These are phyloP conservation scores for Platanthera guangdongensis DNA, from an alignment of 106 monocot species.

Conservation along the genomic window DNA sequence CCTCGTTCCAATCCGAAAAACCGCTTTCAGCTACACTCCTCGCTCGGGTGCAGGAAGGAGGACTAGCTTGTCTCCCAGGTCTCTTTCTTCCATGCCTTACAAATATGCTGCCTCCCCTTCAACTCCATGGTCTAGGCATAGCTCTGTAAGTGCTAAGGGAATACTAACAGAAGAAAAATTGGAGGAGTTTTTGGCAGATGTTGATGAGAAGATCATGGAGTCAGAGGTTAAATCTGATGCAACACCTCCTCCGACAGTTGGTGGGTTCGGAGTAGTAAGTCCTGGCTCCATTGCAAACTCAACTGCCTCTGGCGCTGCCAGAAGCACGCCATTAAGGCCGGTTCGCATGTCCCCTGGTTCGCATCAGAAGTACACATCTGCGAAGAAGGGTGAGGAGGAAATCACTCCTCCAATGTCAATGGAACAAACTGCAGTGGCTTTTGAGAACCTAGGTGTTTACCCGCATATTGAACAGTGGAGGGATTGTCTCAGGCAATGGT, in stretches of 20 bases:
- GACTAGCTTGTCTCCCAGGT: slow-evolving; percentile 11
- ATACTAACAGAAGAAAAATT: slow-evolving; percentile 73
- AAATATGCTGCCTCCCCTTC: slow-evolving; percentile 30
- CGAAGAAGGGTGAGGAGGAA: slow-evolving; percentile 92
- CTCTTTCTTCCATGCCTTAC: slow-evolving; percentile 28
- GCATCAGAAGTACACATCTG: slow-evolving; percentile 70
- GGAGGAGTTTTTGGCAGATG: slow-evolving; percentile 71
- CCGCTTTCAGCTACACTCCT: slow-evolving; percentile 41
- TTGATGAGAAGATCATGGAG: slow-evolving; percentile 52
- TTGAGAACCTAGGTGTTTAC: slow-evolving; percentile 63
- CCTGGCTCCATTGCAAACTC: slow-evolving; percentile 46
- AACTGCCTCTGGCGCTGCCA: slow-evolving; percentile 46
- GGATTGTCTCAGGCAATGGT: slow-evolving; percentile 89
- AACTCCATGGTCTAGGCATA: slow-evolving; percentile 64
- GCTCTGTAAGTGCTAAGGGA: slow-evolving; percentile 59
- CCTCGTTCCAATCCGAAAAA: slow-evolving; percentile 64
- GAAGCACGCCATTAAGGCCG: slow-evolving; percentile 76
- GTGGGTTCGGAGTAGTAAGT: slow-evolving; percentile 46
- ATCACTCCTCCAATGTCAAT: slow-evolving; percentile 74
- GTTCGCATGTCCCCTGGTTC: slow-evolving; percentile 91
- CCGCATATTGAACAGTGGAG: slow-evolving; percentile 79
- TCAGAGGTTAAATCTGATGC: slow-evolving; percentile 24
- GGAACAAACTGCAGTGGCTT: slow-evolving; percentile 62
- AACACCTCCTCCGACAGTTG: slow-evolving; percentile 40
- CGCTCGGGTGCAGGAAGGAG: slow-evolving; percentile 32